Base-by-base conservation (phyloP, 2,329 filamentous ascomycete species). In the Ophiostoma sp. region DNA sequence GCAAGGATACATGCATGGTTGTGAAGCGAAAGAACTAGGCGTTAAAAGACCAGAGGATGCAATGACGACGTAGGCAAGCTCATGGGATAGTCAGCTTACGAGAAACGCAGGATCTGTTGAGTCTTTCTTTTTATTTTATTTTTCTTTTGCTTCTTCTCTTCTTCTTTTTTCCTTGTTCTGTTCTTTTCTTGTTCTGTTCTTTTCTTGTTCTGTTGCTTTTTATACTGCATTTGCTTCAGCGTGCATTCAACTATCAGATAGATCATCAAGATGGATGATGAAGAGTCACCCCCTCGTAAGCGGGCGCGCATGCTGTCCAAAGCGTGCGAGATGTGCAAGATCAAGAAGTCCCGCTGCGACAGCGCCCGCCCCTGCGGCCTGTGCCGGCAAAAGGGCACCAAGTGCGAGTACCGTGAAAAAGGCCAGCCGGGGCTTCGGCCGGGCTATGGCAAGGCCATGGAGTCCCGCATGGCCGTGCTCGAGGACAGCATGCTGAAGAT, bases 281-380 rank as follows among this genome's bases (percentile, higher is more conserved):
- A 55, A n/a, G 27, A 40, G 4, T 36, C 27, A 11, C 62, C 62
- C 16, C 62, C 62, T 6, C 64, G 64, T 14, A 69, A 69, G 27
- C 65, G 49, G 40, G 18, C 45, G 45, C 55, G 68, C 16, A 44
- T 64, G 45, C 49, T 69, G 58, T 66, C 65, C 6, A 69, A 69
- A 27, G 62, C 68, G 60, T 71, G 70, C 44, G 70, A 71, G 18
- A 65, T 52, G 2, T 71, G 70, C 70, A 70, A 70, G 64, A 41
- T 65, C 18, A 71, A 71, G 62, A 71, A 71, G 66, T 70, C 69
- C 12, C 60, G 68, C 42, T 71, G 70, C 60, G 70, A 71, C 66
- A 71, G 70, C 38, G 44, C 67, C 8, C 70, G 67, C 7, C 70
- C 70, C 0, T 71, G 68, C 67, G 44, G 64, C 40, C 42, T 63